Evolutionary conservation across 2,329 filamentous ascomycete species (phyloP), one percentile per base, ranked within the genome.

Genomic region (Penicillium rolfsii): DNA sequence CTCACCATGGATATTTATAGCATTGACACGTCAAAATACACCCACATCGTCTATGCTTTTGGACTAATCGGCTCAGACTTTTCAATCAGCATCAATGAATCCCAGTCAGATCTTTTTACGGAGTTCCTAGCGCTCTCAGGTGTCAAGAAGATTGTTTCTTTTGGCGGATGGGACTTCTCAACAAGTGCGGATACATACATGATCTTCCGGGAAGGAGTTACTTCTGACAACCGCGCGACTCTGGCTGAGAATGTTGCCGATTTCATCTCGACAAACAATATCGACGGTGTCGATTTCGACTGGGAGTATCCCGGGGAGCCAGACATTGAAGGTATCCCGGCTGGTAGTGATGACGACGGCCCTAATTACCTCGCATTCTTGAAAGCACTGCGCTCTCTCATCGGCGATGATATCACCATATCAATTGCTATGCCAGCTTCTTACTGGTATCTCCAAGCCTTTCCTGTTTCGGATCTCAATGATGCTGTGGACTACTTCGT

Each of bases 241-340:
- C 16, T 46, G 24, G 43, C 24, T 5, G 8, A 26, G 7, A 46
- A 46, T 9, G 2, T 46, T 5, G 24, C 24, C 2, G n/a, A 46
- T 16, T 46, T 46, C 24, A 16, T 53, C 33, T 30, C 22, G 0
- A 71, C 67, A 6, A 81, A 79, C 63, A 71, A 70, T 1, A 82
- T 83, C 54, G 76, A 79, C 60, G 80, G 79, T 5, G 67, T 81
- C 2, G 79, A 83, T 54, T 62, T 83, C 16, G 79, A 83, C 60
- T 83, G 80, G 81, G 74, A 77, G 49, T 74, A 77, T 53, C 71
- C 70, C 0, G 68, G 53, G 1, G 77, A 79, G 2, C 68, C 73
- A 22, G 77, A 79, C 35, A 46, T 46, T 28, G 11, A 5, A 16
- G 43, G 24, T 26, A 46, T 46, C 5, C 71, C 79, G 1, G 69